These are phyloP conservation scores for Bipolaris gigantea DNA, from an alignment of 2,329 filamentous ascomycete genomes.

Conservation along the genomic window DNA sequence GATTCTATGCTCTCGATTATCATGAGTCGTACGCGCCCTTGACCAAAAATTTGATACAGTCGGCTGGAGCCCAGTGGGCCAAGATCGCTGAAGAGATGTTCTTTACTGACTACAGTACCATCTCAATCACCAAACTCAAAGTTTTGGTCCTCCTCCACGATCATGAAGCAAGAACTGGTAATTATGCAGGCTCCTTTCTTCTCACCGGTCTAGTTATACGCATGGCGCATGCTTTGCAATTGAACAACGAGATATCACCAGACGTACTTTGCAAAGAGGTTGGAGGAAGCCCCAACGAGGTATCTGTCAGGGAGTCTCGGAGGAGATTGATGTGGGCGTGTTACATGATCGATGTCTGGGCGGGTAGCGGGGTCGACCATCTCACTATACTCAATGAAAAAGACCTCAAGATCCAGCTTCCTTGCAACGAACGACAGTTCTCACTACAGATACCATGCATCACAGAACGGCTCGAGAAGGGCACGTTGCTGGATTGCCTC, in stretches of 20 bases:
- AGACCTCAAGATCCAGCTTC: constrained; percentile 39
- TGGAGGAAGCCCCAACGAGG: constrained; percentile 31
- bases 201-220: constrained; percentile 38
- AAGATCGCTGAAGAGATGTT: constrained; percentile 39
- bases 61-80: constrained; percentile 39
- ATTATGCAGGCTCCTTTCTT: constrained; percentile 38
- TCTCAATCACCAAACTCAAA: constrained; percentile 37
- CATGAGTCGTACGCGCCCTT: constrained; percentile 31
- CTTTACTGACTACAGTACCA: constrained; percentile 39
- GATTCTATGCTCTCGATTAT: constrained; percentile 38
- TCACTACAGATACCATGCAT: constrained; percentile 36
- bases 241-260: constrained; percentile 35
- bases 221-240: constrained; percentile 38
- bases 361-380: constrained; percentile 39
- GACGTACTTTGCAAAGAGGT: constrained; percentile 35
- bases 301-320: constrained; percentile 34
- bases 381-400: constrained; percentile 39
- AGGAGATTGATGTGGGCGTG: constrained; percentile 42
- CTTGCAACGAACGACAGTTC: constrained; percentile 40
- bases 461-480: constrained; percentile 32
- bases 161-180: constrained; percentile 37
- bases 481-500: constrained; percentile 31
- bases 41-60: constrained; percentile 34
- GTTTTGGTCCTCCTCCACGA: constrained; percentile 37
- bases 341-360: constrained; percentile 42